Base-by-base conservation (phyloP, 805 yeast species). In the Monosporozyma aerobia region DNA sequence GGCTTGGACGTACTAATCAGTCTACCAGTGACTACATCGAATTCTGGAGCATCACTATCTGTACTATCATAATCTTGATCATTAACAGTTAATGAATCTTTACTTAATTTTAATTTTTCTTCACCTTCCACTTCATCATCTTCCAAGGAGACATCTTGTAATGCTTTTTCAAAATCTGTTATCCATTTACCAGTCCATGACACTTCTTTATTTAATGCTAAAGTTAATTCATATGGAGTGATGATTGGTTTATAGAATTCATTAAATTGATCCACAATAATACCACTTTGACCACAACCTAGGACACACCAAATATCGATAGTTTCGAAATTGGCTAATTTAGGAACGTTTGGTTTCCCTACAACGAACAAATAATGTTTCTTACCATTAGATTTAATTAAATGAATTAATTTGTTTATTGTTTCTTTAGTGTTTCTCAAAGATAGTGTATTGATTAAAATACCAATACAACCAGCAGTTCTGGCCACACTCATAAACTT, bases 261-360 rank as follows among this genome's bases (percentile, higher is more conserved):
- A 56, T 83, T 87, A 48, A 72, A 73, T 53, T 83, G 80, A 66
- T 92, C 96, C 13, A 94, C 68, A 39, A 92, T 82, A 25, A 92
- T 84, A 5, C 99, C 99, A 51, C 95, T 90, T 60, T 90, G 89
- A 10, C 95, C 90, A 67, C 99, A 94, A 0, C 99, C 99, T 13
- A 94, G 69, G 11, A 94, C 79, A 63, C 95, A 90, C 98, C 99
- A 94, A 23, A 87, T 77, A 59, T 94, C 98, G 13, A 94, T 79
- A n/a, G 81, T 83, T 56, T 92, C 99, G 65, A 94, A 94, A 67
- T 94, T 94, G 9, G 98, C 99, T 50, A 94, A 73, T 63, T 94
- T 94, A 27, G 99, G 96, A 19, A 94, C 97, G 63, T 94, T 94
- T 9, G 98, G 98, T 67, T 94, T 94, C 10, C 99, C 99, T 3